These are phyloP conservation scores for Melanomma pulvis-pyrius DNA, from an alignment of 495 filamentous ascomycete genomes.

Conservation along the genomic window DNA sequence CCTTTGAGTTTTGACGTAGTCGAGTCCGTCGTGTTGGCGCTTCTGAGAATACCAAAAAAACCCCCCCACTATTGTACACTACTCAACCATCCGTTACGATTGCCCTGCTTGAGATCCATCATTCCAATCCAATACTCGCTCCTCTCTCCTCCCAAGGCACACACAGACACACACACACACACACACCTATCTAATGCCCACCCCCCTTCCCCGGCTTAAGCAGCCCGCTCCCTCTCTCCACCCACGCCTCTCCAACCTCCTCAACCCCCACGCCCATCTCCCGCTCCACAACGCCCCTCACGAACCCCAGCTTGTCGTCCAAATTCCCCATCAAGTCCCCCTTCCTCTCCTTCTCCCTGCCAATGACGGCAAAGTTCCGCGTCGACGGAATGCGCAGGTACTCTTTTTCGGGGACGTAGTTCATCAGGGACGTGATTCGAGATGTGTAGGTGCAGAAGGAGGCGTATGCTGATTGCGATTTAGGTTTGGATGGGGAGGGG, in stretches of 20 bases:
- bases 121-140: too few species aligned
- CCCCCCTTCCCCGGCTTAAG: constrained; percentile 23
- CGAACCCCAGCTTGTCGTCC: constrained; percentile 19
- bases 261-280: constrained; percentile 25
- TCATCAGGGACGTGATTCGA: constrained; percentile 66
- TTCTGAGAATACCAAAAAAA: too few species aligned
- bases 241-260: constrained; percentile 19
- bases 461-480: constrained; percentile 64
- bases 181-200: constrained; percentile 21
- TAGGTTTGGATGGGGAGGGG: constrained; percentile 6
- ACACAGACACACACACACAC: too few species aligned
- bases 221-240: constrained; percentile 25
- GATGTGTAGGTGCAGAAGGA: constrained; percentile 72
- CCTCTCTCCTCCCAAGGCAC: too few species aligned
- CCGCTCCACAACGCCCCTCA: constrained; percentile 22
- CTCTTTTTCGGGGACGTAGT: constrained; percentile 76
- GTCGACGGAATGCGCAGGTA: constrained; percentile 87
- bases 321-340: background rate
- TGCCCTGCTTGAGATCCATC: too few species aligned
- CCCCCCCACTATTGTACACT: too few species aligned
- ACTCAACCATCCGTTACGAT: too few species aligned
- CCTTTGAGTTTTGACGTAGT: constrained; percentile 1
- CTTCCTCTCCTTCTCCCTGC: constrained; percentile 41
- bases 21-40: too few species aligned
- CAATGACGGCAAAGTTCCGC: constrained; percentile 78